Percentiles rank a stretch among this genome's conserved stretches.
These are phyloP conservation scores for Bacterosira constricta DNA, from an alignment of 108 stramenopile genomes.

Conservation along the genomic window DNA sequence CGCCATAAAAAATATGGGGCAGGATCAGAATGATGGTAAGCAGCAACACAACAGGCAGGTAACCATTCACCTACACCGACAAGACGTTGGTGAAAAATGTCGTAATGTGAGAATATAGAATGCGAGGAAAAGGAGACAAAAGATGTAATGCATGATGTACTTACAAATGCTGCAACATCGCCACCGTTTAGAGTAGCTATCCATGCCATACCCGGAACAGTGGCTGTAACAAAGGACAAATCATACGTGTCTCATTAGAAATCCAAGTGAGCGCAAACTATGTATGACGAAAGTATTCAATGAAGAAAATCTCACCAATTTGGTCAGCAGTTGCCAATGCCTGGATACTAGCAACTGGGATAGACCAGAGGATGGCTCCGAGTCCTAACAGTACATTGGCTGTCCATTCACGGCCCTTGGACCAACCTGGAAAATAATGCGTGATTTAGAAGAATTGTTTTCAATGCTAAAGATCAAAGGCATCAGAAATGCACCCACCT, in stretches of 20 bases:
- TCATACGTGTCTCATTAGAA: not conserved
- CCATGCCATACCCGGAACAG: slow-evolving; percentile 53
- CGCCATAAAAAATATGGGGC: slow-evolving; percentile 76
- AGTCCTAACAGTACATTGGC: slow-evolving; percentile 70
- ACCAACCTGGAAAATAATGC: not conserved
- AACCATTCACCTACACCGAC: slow-evolving; percentile 83
- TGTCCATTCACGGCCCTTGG: slow-evolving; percentile 58
- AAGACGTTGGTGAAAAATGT: not conserved
- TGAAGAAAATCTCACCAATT: slow-evolving; percentile 11
- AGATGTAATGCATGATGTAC: not conserved
- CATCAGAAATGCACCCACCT: slow-evolving; percentile 35
- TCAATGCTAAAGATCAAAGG: too few species aligned
- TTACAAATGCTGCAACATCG: slow-evolving; percentile 57
- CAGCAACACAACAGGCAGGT: slow-evolving; percentile 88
- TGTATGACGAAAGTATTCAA: not conserved
- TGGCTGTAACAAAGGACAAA: slow-evolving; percentile 3
- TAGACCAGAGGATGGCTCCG: slow-evolving; percentile 85
- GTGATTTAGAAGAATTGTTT: not conserved
- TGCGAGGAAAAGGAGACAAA: not conserved
- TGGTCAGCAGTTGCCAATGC: slow-evolving; percentile 78
- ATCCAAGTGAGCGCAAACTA: not conserved
- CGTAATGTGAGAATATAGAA: not conserved
- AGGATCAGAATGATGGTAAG: slow-evolving; percentile 75
- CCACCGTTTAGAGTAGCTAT: slow-evolving; percentile 50
- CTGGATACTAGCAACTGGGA: slow-evolving; percentile 86